These are phyloP conservation scores for Colletotrichum acutatum DNA, from an alignment of 2,329 filamentous ascomycete species.

Conservation along the genomic window DNA sequence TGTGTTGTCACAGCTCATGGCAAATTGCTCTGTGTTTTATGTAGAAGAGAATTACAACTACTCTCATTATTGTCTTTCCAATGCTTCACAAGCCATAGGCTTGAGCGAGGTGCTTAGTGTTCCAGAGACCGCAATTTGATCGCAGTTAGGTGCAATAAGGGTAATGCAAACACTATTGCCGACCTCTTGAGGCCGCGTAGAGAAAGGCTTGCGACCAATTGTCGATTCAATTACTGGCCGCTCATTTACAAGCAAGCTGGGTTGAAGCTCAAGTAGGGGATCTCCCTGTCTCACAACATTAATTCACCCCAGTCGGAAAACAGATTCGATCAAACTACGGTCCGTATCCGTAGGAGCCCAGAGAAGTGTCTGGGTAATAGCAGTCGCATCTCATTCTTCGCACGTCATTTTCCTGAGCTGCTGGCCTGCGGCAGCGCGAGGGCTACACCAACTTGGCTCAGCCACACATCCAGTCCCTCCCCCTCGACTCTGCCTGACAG, in stretches of 20 bases:
- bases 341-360: background rate
- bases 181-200: too few relatives aligned
- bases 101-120: background rate
- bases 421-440: slow-evolving; percentile 3
- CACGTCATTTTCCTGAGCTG: slow-evolving; percentile 11
- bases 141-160: background rate
- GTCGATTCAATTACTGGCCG: too few relatives aligned
- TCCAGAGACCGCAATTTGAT: background rate
- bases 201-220: background rate
- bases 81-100: background rate
- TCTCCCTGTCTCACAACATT: background rate
- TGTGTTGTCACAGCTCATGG: background rate
- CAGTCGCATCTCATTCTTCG: background rate
- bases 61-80: background rate
- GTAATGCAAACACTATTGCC: too few relatives aligned
- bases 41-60: background rate
- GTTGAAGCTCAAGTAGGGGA: background rate
- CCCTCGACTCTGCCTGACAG: slow-evolving; percentile 26
- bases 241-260: background rate
- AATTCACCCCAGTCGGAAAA: background rate
- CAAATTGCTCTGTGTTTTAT: background rate
- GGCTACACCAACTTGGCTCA: slow-evolving; percentile 5
- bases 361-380: background rate
- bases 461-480: slow-evolving; percentile 10
- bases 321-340: background rate